A percentile compares a stretch with the other conserved stretches of the same genome.
These are phyloP conservation scores for Metschnikowia noctiluminum DNA, from an alignment of 805 yeast species.

Conservation along the genomic window DNA sequence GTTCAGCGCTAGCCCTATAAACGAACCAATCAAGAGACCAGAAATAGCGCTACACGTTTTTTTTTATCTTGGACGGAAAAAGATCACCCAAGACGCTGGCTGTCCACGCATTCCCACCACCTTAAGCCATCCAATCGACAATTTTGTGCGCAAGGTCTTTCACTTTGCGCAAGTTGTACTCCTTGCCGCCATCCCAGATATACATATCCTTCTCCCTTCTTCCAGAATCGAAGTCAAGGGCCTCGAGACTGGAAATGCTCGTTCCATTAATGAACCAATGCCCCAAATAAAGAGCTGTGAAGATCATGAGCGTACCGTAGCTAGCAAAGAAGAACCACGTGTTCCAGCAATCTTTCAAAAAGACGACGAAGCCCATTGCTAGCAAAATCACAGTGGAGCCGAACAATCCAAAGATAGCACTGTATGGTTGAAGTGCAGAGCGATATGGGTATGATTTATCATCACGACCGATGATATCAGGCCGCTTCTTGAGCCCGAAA, in stretches of 20 bases:
- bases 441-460: constrained; percentile 65
- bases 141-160: constrained; percentile 34
- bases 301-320: constrained; percentile 58
- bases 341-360: constrained; percentile 56
- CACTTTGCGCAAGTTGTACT: constrained; percentile 32
- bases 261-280: constrained; percentile 62
- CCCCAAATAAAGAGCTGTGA: constrained; percentile 47
- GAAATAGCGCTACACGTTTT: too few species aligned
- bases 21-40: too few species aligned
- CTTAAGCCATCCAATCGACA: constrained; percentile 33
- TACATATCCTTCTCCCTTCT: constrained; percentile 78
- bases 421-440: constrained; percentile 67
- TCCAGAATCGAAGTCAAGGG: constrained; percentile 79
- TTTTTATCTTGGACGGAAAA: too few species aligned
- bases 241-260: constrained; percentile 63
- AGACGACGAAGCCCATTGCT: constrained; percentile 61
- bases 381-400: constrained; percentile 51
- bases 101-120: not conserved
- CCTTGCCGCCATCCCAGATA: constrained; percentile 74
- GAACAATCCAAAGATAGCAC: constrained; percentile 59
- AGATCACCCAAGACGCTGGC: too few species aligned
- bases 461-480: constrained; percentile 61
- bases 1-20: too few species aligned
- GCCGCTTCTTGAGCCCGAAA: constrained; percentile 56
- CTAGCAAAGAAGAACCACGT: constrained; percentile 60